These are phyloP conservation scores for Phytophthora crassamura DNA, from an alignment of 352 stramenopile genomes.

Conservation along the genomic window DNA sequence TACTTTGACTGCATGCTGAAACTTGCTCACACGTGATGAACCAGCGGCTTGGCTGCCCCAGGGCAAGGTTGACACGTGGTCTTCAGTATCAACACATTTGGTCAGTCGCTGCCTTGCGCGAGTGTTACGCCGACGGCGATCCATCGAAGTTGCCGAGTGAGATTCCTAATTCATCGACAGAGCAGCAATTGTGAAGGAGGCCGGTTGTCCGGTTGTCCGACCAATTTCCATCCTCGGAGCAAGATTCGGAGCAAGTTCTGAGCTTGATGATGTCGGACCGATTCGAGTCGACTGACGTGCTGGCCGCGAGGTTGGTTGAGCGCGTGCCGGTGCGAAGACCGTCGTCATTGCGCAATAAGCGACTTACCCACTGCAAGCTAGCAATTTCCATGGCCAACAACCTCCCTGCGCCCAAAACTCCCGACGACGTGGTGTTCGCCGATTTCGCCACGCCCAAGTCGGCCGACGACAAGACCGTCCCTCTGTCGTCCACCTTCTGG, in stretches of 20 bases:
- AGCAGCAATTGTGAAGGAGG: no score
- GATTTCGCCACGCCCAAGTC: slow-evolving; percentile 27
- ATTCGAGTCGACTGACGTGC: slow-evolving; percentile 40
- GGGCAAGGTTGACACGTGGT: no score
- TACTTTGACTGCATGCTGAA: no score
- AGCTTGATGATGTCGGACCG: slow-evolving; percentile 39
- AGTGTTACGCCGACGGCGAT: no score
- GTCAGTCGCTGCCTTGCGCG: no score
- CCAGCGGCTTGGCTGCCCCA: no score
- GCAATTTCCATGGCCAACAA: slow-evolving; percentile 2
- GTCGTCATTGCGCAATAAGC: slow-evolving; percentile 12
- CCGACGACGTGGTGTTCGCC: slow-evolving; percentile 11
- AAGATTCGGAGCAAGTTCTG: slow-evolving; percentile 29
- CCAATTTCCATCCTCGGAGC: slow-evolving; percentile 10
- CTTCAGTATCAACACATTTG: no score
- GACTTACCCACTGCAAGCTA: slow-evolving; percentile 3
- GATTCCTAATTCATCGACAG: no score
- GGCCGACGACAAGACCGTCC: slow-evolving; percentile 10
- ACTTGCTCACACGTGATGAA: no score
- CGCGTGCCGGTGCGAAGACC: slow-evolving; percentile 11
- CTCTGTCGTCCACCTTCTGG: slow-evolving; percentile 45
- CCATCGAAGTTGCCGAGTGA: no score
- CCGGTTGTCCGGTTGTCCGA: no score
- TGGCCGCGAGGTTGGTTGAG: slow-evolving; percentile 34
- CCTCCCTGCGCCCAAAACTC: not conserved